A percentile compares a stretch with the other conserved stretches of the same genome.
Conservation (phyloP, 352 stramenopile species). For the Hyaloperonospora arabidopsidis region DNA sequence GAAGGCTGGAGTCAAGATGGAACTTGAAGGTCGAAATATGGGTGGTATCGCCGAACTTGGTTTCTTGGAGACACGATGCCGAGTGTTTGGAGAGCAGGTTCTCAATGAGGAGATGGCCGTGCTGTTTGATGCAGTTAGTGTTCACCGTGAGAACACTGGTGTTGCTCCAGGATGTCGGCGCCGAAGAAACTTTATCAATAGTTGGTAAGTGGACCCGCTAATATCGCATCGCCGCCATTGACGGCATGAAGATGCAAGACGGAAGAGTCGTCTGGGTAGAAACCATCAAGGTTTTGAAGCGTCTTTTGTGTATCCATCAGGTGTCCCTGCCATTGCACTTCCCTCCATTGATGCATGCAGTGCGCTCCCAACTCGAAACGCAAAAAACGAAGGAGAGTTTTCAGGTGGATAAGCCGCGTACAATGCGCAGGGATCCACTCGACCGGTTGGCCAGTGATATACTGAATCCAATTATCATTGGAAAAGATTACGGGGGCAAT, state of each 20-base stretch:
- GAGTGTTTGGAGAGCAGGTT: not conserved
- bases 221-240: not conserved
- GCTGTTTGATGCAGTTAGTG: not conserved
- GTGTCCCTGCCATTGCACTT: not conserved
- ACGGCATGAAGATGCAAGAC: not conserved
- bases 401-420: not conserved
- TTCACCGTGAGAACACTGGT: conserved; percentile 1
- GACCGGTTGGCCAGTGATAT: not conserved
- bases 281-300: not conserved
- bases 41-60: not conserved
- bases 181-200: not conserved
- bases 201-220: not conserved
- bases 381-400: not conserved
- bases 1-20: not conserved
- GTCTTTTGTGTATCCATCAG: not conserved
- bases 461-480: conserved; percentile 1
- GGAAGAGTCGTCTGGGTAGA: not conserved
- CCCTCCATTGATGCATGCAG: not conserved
- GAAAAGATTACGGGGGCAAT: not conserved
- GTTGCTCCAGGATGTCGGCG: not conserved
- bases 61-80: not conserved
- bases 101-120: not conserved
- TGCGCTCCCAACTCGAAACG: not conserved
- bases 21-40: not conserved
- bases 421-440: not conserved